Evolutionary conservation across 2,329 filamentous ascomycete species (phyloP).

Genomic region (Pestalotiopsis sp.): DNA sequence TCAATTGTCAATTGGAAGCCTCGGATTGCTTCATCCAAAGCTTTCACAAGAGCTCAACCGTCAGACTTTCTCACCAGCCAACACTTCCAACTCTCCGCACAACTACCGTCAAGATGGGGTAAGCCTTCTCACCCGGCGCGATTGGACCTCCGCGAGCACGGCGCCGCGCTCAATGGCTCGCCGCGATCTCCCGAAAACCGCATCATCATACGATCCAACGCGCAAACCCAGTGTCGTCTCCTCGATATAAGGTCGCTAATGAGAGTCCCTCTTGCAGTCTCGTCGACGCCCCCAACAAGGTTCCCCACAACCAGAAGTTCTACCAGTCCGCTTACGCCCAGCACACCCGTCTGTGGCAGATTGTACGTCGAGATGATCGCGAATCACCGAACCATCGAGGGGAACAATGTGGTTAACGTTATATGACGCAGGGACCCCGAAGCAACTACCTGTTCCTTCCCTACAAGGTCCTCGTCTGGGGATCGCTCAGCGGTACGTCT

Average conservation of each 20-base stretch:
- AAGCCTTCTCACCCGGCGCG: slow-evolving; percentile 21
- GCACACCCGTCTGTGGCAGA: slow-evolving; percentile 74
- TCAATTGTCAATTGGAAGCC: slow-evolving; percentile 12
- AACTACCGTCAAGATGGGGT: slow-evolving; percentile 43
- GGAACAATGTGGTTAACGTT: slow-evolving; percentile 21
- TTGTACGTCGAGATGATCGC: slow-evolving; percentile 56
- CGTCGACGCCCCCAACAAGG: slow-evolving; percentile 75
- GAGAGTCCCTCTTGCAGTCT: slow-evolving; percentile 40
- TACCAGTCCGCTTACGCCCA: slow-evolving; percentile 74
- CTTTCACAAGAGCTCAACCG: slow-evolving; percentile 17
- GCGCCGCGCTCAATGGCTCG: slow-evolving; percentile 22
- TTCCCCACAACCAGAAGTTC: slow-evolving; percentile 72
- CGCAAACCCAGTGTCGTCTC: not conserved
- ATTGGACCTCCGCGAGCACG: not conserved
- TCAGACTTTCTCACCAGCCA: slow-evolving; percentile 18
- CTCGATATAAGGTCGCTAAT: slow-evolving; percentile 26
- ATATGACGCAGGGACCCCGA: slow-evolving; percentile 57
- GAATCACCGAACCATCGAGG: not conserved
- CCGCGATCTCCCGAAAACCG: not conserved
- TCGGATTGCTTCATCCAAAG: slow-evolving; percentile 23
- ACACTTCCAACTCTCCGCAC: slow-evolving; percentile 24
- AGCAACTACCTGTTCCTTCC: slow-evolving; percentile 67
- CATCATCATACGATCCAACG: slow-evolving; percentile 4
- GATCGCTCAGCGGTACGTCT: slow-evolving; percentile 61
- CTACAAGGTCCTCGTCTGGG: slow-evolving; percentile 68